Evolutionary conservation across 169 alveolate genomes (phyloP).

Genomic region (Plasmodium vivax): DNA sequence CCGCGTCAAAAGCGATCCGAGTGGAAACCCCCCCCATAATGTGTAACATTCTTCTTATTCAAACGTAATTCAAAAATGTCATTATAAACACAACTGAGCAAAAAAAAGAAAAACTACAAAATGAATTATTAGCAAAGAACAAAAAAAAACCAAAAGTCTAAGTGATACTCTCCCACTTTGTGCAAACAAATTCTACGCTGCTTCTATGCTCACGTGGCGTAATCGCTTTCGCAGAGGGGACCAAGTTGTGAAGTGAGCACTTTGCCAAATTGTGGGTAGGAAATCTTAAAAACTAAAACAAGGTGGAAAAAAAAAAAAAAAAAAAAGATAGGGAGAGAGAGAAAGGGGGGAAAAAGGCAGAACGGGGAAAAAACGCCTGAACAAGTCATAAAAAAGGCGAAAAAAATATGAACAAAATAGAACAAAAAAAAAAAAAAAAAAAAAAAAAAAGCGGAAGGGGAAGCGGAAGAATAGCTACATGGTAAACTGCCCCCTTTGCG

Average conservation of each 20-base stretch:
- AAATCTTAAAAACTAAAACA: slow-evolving; percentile 19
- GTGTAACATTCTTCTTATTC: not conserved
- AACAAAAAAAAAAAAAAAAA: not conserved
- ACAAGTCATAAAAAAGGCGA: not conserved
- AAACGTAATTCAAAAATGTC: not conserved
- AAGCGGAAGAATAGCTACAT: not conserved
- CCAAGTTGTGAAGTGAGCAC: not conserved
- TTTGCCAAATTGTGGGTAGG: not conserved
- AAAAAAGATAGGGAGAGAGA: not conserved
- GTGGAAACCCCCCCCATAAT: not conserved
- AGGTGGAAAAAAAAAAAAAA: not conserved
- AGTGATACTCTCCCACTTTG: not conserved
- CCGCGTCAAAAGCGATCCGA: not conserved
- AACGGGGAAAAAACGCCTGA: not conserved
- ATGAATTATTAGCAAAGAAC: not conserved
- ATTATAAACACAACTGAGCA: not conserved
- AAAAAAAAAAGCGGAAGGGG: not conserved
- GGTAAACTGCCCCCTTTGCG: not conserved
- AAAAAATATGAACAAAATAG: not conserved
- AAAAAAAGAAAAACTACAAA: not conserved
- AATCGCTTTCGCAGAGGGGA: not conserved
- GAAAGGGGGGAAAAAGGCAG: not conserved
- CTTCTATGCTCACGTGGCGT: not conserved
- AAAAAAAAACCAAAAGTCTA: not conserved
- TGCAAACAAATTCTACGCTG: not conserved